Evolutionary conservation across 1,139 yeast genomes (phyloP).

Genomic region (Candida sojae): DNA sequence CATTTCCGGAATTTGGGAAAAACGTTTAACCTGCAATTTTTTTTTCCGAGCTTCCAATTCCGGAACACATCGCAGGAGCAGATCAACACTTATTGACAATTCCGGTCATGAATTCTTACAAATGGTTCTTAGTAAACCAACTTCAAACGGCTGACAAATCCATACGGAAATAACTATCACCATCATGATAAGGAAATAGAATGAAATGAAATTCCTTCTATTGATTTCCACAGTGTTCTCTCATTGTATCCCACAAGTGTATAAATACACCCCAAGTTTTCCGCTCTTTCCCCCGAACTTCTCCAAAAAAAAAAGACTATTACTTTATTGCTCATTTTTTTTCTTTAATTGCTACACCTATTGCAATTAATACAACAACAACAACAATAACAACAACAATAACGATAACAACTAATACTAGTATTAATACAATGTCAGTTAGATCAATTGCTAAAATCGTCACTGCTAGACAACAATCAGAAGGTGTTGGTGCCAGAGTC

Average conservation of each 20-base stretch:
- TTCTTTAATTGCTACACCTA: no score
- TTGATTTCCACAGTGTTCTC: not conserved
- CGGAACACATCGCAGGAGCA: no score
- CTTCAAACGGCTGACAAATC: not conserved
- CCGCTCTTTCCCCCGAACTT: not conserved
- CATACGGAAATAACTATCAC: not conserved
- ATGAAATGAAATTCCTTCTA: not conserved
- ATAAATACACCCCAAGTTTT: not conserved
- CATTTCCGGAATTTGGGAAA: not conserved
- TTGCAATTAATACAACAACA: not conserved
- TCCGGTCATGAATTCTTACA: not conserved
- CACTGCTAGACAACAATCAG: conserved; percentile 72
- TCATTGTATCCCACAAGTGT: not conserved
- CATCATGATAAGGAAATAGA: not conserved
- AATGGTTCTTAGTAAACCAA: not conserved
- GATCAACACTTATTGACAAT: not conserved
- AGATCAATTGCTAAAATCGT: conserved; percentile 63
- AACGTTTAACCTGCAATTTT: not conserved
- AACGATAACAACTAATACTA: no score
- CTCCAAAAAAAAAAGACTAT: no score
- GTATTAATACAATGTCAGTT: conserved; percentile 6
- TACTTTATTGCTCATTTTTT: no score
- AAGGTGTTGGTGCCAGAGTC: conserved; percentile 89
- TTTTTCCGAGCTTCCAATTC: not conserved
- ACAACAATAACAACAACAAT: not conserved